Evolutionary conservation across 2,329 filamentous ascomycete genomes (phyloP), one percentile per base, ranked within the genome.

Genomic region (Epichloe elymi): DNA sequence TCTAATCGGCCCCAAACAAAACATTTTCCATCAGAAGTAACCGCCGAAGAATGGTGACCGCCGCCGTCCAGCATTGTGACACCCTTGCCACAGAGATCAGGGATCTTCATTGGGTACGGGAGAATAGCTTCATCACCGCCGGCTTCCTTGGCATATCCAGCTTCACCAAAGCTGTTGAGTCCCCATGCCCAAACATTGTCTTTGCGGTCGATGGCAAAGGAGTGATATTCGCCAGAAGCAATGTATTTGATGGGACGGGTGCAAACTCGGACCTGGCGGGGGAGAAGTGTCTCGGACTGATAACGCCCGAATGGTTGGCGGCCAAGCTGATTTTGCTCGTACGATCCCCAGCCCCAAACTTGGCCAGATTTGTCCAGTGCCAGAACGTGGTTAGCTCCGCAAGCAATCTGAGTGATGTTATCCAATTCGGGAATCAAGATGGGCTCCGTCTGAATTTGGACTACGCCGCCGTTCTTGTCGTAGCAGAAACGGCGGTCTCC

Each of bases 141-240:
- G 37, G 69, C 71, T 52, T 86, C 76, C 49, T 76, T 72, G 48
- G 73, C 72, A 48, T 86, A 79, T 4, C 71, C 88, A 15, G 86
- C 86, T 70, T 95, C 84, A 55, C 84, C 86, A 66, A 86, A 94
- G 68, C 86, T 89, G 74, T 95, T 95, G 33, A 91, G 72, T 23
- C 89, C 88, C 88, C 88, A 95, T 0, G 82, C 79, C 67, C 82
- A 93, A 35, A 91, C 83, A 33, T 78, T 74, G 39, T 82, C 86
- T 14, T 79, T 76, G 52, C 78, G 75, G 66, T 85, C 80, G 45
- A 95, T 74, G 17, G 87, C 87, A 58, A 95, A 91, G 58, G 82
- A 86, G 71, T 95, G 87, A 67, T 90, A 91, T 14, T 83, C 79
- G 43, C 88, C 88, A 56, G 79, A 82, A 17, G 76, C 77, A 46